Percentiles rank a stretch among this genome's conserved stretches.
phyloP scores from a whole-genome alignment of 2,329 filamentous ascomycete species.

The Botrytis hyacinthi region DNA sequence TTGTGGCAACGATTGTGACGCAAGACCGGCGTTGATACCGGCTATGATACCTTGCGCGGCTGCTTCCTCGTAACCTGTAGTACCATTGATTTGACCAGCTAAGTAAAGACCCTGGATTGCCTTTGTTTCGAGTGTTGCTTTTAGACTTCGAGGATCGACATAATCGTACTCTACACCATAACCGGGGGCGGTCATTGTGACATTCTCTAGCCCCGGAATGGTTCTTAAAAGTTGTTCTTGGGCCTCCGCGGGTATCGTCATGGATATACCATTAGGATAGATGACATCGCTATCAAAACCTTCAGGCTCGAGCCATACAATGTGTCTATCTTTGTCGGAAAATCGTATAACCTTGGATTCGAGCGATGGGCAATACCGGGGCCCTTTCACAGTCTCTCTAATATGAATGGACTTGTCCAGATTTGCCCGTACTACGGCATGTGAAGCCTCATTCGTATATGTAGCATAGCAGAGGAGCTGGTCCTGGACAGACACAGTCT shows the following conservation, averaged over 20 bases:
- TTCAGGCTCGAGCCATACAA: slow-evolving; percentile 96
- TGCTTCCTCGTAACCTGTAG: slow-evolving; percentile 96
- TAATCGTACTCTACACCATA: slow-evolving; percentile 99
- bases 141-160: slow-evolving; percentile 85
- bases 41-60: slow-evolving; percentile 90
- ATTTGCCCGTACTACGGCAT: slow-evolving; percentile 81
- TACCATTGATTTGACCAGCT: slow-evolving; percentile 96
- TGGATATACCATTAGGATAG: slow-evolving; percentile 95
- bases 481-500: slow-evolving; percentile 70
- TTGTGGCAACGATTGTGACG: slow-evolving; percentile 62
- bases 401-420: slow-evolving; percentile 97
- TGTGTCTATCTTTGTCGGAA: slow-evolving; percentile 73
- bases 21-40: slow-evolving; percentile 89
- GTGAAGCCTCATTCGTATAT: slow-evolving; percentile 78
- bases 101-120: slow-evolving; percentile 84
- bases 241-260: slow-evolving; percentile 88
- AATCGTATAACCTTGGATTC: slow-evolving; percentile 94
- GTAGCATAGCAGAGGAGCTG: slow-evolving; percentile 87
- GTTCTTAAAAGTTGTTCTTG: slow-evolving; percentile 84
- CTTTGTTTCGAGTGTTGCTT: slow-evolving; percentile 91
- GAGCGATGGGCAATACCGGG: slow-evolving; percentile 90
- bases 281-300: slow-evolving; percentile 87
- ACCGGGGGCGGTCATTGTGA: slow-evolving; percentile 87
- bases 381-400: slow-evolving; percentile 88
- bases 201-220: slow-evolving; percentile 82